Percentiles rank a stretch among this genome's conserved stretches.
Conservation (phyloP, 2,329 filamentous ascomycete genomes). For the Penicillium sp. region DNA sequence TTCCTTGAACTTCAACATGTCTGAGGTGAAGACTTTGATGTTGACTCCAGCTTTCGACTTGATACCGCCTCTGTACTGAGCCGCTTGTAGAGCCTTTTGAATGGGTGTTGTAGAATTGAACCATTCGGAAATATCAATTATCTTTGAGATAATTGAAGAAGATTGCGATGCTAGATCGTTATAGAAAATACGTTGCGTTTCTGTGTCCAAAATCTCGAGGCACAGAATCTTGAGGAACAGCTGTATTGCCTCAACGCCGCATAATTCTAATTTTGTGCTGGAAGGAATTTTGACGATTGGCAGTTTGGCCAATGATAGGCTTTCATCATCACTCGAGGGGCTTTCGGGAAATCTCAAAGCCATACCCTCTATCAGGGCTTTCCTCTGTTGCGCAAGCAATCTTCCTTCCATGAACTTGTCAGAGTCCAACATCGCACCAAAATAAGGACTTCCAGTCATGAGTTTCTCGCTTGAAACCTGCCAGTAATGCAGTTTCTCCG, state of each 20-base stretch:
- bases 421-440: conserved; percentile 44
- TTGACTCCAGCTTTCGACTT: conserved; percentile 31
- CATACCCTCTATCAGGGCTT: conserved; percentile 10
- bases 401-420: conserved; percentile 48
- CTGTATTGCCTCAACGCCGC: conserved; percentile 38
- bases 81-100: conserved; percentile 23
- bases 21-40: conserved; percentile 24
- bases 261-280: conserved; percentile 29
- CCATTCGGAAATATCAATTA: conserved; percentile 39
- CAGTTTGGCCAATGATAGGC: conserved; percentile 11
- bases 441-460: conserved; percentile 43
- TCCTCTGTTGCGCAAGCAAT: conserved; percentile 35
- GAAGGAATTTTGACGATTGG: conserved; percentile 35
- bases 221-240: conserved; percentile 39
- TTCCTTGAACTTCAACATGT: conserved; percentile 39
- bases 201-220: conserved; percentile 29
- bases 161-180: conserved; percentile 32
- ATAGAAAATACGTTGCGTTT: conserved; percentile 24
- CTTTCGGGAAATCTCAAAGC: not conserved
- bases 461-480: conserved; percentile 39
- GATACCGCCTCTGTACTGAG: conserved; percentile 37
- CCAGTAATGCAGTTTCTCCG: conserved; percentile 30
- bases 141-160: conserved; percentile 35
- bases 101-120: conserved; percentile 40
- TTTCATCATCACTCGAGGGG: not conserved